A percentile compares a stretch with the other conserved stretches of the same genome.
Evolutionary conservation across 352 stramenopile species (phyloP).

Genomic region (Pythium monospermum): DNA sequence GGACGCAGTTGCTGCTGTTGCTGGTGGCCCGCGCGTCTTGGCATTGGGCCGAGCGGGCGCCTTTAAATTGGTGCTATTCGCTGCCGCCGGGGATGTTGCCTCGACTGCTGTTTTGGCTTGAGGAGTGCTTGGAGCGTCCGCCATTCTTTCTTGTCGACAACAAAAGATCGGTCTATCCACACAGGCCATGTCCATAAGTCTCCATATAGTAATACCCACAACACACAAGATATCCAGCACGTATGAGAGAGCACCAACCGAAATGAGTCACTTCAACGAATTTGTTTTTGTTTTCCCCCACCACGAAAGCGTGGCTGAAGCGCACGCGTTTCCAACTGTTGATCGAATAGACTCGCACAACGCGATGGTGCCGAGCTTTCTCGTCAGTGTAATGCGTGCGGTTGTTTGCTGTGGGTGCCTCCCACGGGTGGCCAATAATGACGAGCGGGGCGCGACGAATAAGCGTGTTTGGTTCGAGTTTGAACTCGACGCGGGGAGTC

Average conservation of each 20-base stretch:
- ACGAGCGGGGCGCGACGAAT: background rate
- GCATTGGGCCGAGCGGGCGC: constrained; percentile 31
- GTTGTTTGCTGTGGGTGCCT: no score
- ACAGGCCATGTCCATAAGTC: no score
- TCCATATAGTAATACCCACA: background rate
- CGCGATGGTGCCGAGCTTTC: no score
- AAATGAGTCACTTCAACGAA: constrained; percentile 8
- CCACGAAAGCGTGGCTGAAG: background rate
- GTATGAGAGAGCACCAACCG: background rate
- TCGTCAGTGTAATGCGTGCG: no score
- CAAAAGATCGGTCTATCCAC: no score
- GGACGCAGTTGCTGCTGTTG: no score
- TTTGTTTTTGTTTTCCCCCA: no score
- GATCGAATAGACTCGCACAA: no score
- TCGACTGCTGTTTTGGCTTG: background rate
- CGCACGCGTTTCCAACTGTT: no score
- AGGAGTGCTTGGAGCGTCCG: constrained; percentile 11
- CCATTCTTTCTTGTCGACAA: constrained; percentile 1
- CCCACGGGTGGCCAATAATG: background rate
- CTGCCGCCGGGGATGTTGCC: constrained; percentile 25
- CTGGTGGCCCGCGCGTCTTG: constrained; percentile 30
- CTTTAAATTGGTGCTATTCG: constrained; percentile 33
- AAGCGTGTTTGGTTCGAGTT: constrained; percentile 6
- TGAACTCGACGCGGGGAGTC: constrained; percentile 17
- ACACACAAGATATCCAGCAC: background rate